A percentile compares a stretch with the other conserved stretches of the same genome.
Evolutionary conservation across 1,284 basidiomycete genomes (phyloP).

Genomic region (Leucoagaricus sp.): DNA sequence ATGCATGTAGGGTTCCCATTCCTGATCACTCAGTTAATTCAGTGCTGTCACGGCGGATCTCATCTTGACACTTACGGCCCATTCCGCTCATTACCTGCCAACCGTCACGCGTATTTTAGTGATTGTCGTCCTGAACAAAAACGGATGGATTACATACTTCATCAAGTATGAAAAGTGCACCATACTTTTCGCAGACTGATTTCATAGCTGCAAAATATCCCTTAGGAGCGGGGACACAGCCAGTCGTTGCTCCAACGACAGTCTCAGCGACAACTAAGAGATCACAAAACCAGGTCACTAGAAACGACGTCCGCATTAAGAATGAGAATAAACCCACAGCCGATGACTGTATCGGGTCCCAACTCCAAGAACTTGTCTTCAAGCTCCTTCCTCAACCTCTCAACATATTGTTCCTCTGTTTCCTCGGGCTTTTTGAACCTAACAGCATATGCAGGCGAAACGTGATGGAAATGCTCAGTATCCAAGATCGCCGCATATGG

Average conservation of each 20-base stretch:
- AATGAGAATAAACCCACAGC: conserved; percentile 50
- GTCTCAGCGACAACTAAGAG: conserved; percentile 83
- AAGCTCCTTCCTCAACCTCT: conserved; percentile 73
- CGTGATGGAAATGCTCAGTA: conserved; percentile 69
- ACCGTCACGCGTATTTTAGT: not conserved
- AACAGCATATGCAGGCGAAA: conserved; percentile 84
- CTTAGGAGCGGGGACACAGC: conserved; percentile 72
- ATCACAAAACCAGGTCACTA: not conserved
- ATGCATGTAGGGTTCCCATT: conserved; percentile 83
- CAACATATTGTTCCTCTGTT: conserved; percentile 76
- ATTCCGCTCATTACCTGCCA: conserved; percentile 69
- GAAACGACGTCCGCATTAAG: not conserved
- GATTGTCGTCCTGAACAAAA: not conserved
- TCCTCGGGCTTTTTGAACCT: conserved; percentile 72
- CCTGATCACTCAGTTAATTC: not conserved
- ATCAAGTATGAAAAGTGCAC: conserved; percentile 84
- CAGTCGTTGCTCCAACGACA: conserved; percentile 83
- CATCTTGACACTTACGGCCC: conserved; percentile 59
- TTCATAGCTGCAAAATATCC: conserved; percentile 86
- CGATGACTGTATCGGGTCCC: conserved; percentile 79
- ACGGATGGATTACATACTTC: conserved; percentile 45
- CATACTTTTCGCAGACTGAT: conserved; percentile 84
- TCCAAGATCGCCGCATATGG: conserved; percentile 70
- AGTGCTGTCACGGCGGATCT: not conserved
- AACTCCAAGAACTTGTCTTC: conserved; percentile 83